These are phyloP conservation scores for Pugionium dolabratum DNA, from an alignment of 345 rosid genomes.

Conservation along the genomic window DNA sequence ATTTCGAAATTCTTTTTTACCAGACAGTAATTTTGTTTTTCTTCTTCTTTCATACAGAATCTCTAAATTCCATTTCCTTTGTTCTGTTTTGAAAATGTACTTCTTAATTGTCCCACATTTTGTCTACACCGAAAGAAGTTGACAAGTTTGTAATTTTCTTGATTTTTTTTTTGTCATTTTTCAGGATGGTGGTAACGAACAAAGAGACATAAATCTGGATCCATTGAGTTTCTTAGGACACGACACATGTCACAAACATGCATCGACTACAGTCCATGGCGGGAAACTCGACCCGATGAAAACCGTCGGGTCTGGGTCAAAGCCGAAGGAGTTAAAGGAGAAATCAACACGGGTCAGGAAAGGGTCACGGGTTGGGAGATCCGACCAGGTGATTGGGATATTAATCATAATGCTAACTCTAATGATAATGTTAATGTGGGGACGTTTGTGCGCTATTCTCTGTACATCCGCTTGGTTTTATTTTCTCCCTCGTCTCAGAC, in stretches of 20 bases:
- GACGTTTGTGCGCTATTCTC: conserved; percentile 63
- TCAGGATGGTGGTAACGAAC: conserved; percentile 13
- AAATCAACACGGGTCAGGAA: conserved; percentile 17
- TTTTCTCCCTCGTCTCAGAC: conserved; percentile 44
- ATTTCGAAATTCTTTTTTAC: too few species aligned
- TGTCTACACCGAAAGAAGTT: not conserved
- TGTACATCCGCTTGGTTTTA: conserved; percentile 66
- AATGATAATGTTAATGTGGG: conserved; percentile 55
- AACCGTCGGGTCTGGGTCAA: conserved; percentile 4
- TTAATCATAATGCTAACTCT: conserved; percentile 55
- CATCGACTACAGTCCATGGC: conserved; percentile 38
- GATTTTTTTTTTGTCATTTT: not conserved
- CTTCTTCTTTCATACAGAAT: too few species aligned
- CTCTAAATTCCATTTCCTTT: not conserved
- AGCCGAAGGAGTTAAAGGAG: not conserved
- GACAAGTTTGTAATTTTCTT: not conserved
- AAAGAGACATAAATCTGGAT: conserved; percentile 33
- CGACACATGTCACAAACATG: conserved; percentile 16
- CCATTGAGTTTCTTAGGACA: conserved; percentile 21
- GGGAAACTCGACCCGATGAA: conserved; percentile 27
- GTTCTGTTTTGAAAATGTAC: not conserved
- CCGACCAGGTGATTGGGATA: conserved; percentile 55
- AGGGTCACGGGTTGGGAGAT: conserved; percentile 17
- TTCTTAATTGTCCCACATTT: too few species aligned
- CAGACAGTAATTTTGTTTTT: too few species aligned